A percentile compares a stretch with the other conserved stretches of the same genome.
phyloP scores from a whole-genome alignment of 148 eudicot genomes.

The Agrostemma githago region DNA sequence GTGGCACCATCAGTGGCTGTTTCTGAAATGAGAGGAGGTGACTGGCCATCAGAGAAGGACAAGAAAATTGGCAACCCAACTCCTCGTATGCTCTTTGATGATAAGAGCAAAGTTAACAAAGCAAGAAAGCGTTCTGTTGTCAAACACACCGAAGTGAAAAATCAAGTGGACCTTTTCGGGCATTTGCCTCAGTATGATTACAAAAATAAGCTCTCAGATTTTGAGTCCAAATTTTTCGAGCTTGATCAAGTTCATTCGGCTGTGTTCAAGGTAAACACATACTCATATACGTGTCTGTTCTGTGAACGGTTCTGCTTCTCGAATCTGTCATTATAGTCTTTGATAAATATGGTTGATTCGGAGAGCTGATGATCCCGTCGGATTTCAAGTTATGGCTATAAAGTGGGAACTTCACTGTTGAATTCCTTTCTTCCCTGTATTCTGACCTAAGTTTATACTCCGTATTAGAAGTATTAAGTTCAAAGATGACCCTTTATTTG shows the following conservation, averaged over 20 bases:
- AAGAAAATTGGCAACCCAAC: constrained; percentile 70
- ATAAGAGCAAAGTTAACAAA: constrained; percentile 70
- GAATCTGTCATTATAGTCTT: neutral
- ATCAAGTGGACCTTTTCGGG: constrained; percentile 72
- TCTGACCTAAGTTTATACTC: neutral
- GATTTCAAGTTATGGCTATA: neutral
- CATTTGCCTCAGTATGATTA: constrained; percentile 93
- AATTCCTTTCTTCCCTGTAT: neutral
- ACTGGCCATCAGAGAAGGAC: constrained; percentile 62
- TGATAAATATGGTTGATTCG: constrained; percentile 1
- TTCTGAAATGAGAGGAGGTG: constrained; percentile 58
- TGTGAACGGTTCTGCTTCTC: constrained; percentile 1
- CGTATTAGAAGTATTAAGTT: neutral
- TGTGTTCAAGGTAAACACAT: constrained; percentile 62
- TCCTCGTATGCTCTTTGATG: constrained; percentile 92
- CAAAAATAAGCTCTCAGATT: constrained; percentile 61
- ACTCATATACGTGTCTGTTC: neutral
- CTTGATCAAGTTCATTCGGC: constrained; percentile 75
- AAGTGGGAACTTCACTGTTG: neutral
- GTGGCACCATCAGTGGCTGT: constrained; percentile 39
- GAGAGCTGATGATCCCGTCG: neutral
- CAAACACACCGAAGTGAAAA: constrained; percentile 69
- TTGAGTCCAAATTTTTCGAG: constrained; percentile 65
- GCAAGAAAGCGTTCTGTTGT: constrained; percentile 73
- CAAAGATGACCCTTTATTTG: neutral